These are phyloP conservation scores for Silene coronaria DNA, from an alignment of 179 eudicot genomes.

Conservation along the genomic window DNA sequence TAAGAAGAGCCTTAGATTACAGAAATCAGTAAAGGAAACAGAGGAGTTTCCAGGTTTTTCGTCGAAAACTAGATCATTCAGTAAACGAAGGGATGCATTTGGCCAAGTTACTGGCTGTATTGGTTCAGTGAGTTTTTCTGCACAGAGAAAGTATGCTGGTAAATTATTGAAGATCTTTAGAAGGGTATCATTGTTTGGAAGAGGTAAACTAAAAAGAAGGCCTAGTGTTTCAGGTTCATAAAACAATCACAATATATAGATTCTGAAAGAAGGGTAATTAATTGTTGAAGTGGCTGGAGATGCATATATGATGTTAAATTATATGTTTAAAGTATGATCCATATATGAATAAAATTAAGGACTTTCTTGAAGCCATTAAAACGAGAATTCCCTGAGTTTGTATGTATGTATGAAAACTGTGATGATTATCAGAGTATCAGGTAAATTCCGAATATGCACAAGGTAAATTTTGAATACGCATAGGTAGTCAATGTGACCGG, in stretches of 20 bases:
- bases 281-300: no score
- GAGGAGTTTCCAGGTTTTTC: constrained; percentile 2
- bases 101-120: constrained; percentile 72
- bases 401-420: no score
- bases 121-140: constrained; percentile 56
- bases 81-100: constrained; percentile 45
- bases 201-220: constrained; percentile 49
- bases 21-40: constrained; percentile 29
- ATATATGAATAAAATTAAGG: no score
- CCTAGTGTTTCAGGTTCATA: constrained; percentile 29
- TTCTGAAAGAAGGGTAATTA: no score
- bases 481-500: no score
- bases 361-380: no score
- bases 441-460: no score
- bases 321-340: no score
- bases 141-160: constrained; percentile 66
- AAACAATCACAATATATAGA: background rate
- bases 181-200: constrained; percentile 54
- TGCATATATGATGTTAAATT: no score
- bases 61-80: constrained; percentile 26
- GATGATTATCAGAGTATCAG: no score
- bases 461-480: no score
- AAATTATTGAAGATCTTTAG: constrained; percentile 52
- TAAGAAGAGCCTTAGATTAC: constrained; percentile 49
- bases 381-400: no score